Percentiles rank a stretch among this genome's conserved stretches.
These are phyloP conservation scores for Mallotus nudiflorus DNA, from an alignment of 345 rosid species.

Conservation along the genomic window DNA sequence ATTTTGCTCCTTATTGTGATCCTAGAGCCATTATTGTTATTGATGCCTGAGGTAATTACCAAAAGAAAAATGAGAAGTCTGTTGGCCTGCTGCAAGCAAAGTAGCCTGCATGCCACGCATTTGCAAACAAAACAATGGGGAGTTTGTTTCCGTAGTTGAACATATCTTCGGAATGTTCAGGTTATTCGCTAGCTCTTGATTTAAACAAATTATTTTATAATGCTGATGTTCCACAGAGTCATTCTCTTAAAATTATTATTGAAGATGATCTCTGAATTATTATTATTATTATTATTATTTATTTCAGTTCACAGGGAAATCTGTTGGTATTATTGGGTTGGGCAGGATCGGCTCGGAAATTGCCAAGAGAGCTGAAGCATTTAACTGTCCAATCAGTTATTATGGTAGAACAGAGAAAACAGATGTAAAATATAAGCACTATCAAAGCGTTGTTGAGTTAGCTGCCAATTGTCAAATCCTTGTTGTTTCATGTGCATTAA, in stretches of 20 bases:
- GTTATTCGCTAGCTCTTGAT: too few relatives aligned
- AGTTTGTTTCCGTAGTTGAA: too few relatives aligned
- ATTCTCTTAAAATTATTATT: neutral
- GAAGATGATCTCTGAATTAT: neutral
- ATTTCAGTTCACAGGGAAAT: conserved; percentile 55
- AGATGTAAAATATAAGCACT: conserved; percentile 39
- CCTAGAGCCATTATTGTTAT: too few relatives aligned
- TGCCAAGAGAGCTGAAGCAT: conserved; percentile 60
- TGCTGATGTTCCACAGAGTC: too few relatives aligned
- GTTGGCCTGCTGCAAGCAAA: too few relatives aligned
- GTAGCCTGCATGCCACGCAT: too few relatives aligned
- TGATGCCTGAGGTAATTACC: too few relatives aligned
- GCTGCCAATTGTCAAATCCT: conserved; percentile 54
- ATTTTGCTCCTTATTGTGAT: too few relatives aligned
- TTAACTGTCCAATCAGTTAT: conserved; percentile 53
- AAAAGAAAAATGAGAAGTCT: too few relatives aligned
- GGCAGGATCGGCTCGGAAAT: conserved; percentile 60
- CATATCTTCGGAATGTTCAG: too few relatives aligned
- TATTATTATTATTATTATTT: neutral
- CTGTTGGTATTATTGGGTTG: conserved; percentile 59
- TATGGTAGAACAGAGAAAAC: conserved; percentile 44
- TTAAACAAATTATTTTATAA: too few relatives aligned
- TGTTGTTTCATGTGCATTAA: conserved; percentile 55
- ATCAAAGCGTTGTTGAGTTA: conserved; percentile 41
- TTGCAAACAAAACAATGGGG: too few relatives aligned